These are phyloP conservation scores for Kalmusia sp. DNA, from an alignment of 2,329 filamentous ascomycete genomes.

Conservation along the genomic window DNA sequence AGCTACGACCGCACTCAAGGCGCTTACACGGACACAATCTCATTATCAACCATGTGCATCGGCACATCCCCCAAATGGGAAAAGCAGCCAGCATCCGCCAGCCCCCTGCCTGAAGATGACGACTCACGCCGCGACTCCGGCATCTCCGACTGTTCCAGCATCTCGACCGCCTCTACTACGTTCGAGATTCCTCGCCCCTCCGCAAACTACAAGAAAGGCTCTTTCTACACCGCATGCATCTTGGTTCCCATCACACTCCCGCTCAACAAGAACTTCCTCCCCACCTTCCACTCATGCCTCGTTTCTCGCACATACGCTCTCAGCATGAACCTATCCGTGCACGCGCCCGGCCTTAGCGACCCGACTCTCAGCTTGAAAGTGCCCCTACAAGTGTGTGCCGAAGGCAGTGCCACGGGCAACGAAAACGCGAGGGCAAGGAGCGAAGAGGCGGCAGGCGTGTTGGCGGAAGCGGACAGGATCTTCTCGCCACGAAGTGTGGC, in stretches of 20 bases:
- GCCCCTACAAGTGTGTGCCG: conserved; percentile 54
- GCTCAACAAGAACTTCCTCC: conserved; percentile 66
- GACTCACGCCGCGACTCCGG: conserved; percentile 51
- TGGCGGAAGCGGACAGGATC: conserved; percentile 38
- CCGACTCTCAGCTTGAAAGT: conserved; percentile 50
- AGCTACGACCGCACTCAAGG: conserved; percentile 58
- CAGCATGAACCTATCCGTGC: conserved; percentile 63
- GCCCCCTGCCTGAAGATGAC: conserved; percentile 29
- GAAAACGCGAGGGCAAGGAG: conserved; percentile 41
- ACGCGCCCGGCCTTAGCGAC: conserved; percentile 49
- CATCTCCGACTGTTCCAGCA: conserved; percentile 43
- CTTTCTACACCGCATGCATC: conserved; percentile 68
- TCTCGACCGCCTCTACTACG: conserved; percentile 25
- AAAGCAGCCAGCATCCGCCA: conserved; percentile 50
- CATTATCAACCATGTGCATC: conserved; percentile 63
- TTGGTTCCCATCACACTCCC: conserved; percentile 70
- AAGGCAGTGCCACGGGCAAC: conserved; percentile 43
- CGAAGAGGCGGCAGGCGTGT: conserved; percentile 28
- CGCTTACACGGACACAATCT: conserved; percentile 60
- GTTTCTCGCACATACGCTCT: conserved; percentile 69
- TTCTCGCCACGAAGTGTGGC: conserved; percentile 45
- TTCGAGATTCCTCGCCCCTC: conserved; percentile 43
- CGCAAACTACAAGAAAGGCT: conserved; percentile 52
- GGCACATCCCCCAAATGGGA: conserved; percentile 62
- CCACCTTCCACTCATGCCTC: conserved; percentile 74